Conservation (phyloP, 192 early-diverging fungal genomes). For the Gryganskiella cystojenkinii region DNA sequence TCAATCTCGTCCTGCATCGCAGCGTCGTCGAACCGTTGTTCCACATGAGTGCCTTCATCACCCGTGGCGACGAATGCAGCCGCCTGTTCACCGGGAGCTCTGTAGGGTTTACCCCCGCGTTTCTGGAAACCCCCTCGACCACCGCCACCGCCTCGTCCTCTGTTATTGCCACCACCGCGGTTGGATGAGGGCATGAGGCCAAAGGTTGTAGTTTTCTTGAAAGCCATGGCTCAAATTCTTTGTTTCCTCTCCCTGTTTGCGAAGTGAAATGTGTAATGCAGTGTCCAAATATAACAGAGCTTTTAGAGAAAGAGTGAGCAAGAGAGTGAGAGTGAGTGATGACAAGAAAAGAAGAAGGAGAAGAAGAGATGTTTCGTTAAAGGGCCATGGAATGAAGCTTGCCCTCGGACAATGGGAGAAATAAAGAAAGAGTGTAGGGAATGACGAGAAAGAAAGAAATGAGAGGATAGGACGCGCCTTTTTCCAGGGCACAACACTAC, state of each 20-base stretch:
- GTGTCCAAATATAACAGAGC: too few species aligned
- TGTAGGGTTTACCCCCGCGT: conserved; percentile 26
- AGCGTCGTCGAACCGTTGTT: conserved; percentile 47
- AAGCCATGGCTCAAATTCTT: conserved; percentile 23
- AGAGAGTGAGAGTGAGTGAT: background rate
- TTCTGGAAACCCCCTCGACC: conserved; percentile 2
- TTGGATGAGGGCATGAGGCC: conserved; percentile 41
- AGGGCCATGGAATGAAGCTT: too few species aligned
- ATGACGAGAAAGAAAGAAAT: too few species aligned
- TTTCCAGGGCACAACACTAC: too few species aligned
- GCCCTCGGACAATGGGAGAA: too few species aligned
- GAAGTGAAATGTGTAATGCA: too few species aligned
- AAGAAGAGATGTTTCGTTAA: background rate
- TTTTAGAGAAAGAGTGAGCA: too few species aligned
- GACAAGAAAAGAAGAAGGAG: background rate
- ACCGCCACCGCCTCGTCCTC: conserved; percentile 15
- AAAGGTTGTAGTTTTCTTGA: conserved; percentile 36
- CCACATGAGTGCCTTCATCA: conserved; percentile 45
- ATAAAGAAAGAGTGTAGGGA: too few species aligned
- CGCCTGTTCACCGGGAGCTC: conserved; percentile 29
- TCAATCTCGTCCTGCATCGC: conserved; percentile 63
- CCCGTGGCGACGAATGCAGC: conserved; percentile 29
- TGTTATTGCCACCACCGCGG: conserved; percentile 31
- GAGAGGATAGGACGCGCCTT: too few species aligned
- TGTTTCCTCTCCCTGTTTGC: too few species aligned